phyloP scores from a whole-genome alignment of 2,329 filamentous ascomycete genomes.

The Periconia digitata region DNA sequence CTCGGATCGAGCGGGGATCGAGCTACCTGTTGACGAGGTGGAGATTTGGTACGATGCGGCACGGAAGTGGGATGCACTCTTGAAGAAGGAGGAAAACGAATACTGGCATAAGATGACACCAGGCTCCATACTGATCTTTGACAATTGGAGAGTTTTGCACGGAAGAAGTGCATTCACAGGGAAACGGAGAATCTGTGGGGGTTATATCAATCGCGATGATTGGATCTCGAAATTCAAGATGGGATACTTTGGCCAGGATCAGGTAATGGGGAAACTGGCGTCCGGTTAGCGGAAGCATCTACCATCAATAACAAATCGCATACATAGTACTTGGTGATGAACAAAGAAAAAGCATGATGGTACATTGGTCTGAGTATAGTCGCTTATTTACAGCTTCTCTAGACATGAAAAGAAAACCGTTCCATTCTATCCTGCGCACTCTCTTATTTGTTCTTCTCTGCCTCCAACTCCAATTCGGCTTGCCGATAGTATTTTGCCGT shows the following conservation, averaged over 20 bases:
- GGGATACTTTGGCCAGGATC: slow-evolving; percentile 15
- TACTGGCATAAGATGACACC: slow-evolving; percentile 82
- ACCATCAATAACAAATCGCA: neutral
- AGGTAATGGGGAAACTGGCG: slow-evolving; percentile 16
- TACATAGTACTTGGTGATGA: neutral
- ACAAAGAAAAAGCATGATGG: slow-evolving; percentile 25
- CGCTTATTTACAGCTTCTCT: slow-evolving; percentile 30
- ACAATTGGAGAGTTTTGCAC: slow-evolving; percentile 94
- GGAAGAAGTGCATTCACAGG: slow-evolving; percentile 83
- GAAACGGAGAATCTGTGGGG: slow-evolving; percentile 84
- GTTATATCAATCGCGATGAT: slow-evolving; percentile 55
- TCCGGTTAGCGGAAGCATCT: slow-evolving; percentile 5
- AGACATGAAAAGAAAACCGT: slow-evolving; percentile 17
- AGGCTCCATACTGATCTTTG: slow-evolving; percentile 83
- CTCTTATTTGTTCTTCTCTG: slow-evolving; percentile 54
- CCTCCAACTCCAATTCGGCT: slow-evolving; percentile 90
- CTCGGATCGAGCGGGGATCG: slow-evolving; percentile 75
- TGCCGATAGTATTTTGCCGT: slow-evolving; percentile 98
- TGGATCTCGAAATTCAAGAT: slow-evolving; percentile 26
- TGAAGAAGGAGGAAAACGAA: slow-evolving; percentile 66
- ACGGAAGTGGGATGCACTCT: slow-evolving; percentile 68
- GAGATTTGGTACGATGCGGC: slow-evolving; percentile 79
- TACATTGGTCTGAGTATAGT: slow-evolving; percentile 28
- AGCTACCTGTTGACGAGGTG: slow-evolving; percentile 55
- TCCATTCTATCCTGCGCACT: slow-evolving; percentile 8